phyloP scores from a whole-genome alignment of 148 eudicot species.

The Fallopia convolvulus region DNA sequence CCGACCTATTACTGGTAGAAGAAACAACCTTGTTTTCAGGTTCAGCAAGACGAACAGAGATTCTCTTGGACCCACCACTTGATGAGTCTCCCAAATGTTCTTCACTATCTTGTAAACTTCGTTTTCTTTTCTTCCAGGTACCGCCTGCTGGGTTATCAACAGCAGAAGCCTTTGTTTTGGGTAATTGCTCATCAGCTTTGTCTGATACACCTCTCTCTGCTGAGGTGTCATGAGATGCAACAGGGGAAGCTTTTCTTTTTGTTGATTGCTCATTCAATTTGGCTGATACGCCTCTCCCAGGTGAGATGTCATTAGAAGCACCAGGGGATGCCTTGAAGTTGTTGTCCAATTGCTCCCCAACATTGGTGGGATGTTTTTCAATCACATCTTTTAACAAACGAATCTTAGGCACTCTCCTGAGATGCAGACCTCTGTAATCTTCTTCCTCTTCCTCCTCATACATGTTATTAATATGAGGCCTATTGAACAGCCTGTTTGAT shows the following conservation, averaged over 20 bases:
- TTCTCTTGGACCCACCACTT: slow-evolving; percentile 8
- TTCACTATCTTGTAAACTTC: background rate
- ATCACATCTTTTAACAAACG: background rate
- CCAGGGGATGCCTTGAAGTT: slow-evolving; percentile 1
- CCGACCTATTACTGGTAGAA: background rate
- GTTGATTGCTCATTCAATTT: background rate
- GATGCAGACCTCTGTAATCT: background rate
- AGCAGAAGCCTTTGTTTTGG: background rate
- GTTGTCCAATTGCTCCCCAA: background rate
- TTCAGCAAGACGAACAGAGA: background rate
- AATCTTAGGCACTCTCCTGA: slow-evolving; percentile 11
- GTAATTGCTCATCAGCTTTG: background rate
- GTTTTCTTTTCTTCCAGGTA: slow-evolving; percentile 7
- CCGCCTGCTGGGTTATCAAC: background rate
- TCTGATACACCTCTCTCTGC: background rate
- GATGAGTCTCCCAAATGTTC: slow-evolving; percentile 1
- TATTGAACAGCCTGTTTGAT: slow-evolving; percentile 3
- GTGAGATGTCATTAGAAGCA: background rate
- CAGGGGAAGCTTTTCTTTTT: slow-evolving; percentile 6
- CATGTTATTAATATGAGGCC: background rate
- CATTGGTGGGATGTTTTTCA: slow-evolving; percentile 1
- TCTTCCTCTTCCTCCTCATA: slow-evolving; percentile 15
- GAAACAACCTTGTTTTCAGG: background rate
- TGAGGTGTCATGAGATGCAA: slow-evolving; percentile 1
- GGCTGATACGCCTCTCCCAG: background rate